A percentile compares a stretch with the other conserved stretches of the same genome.
Conservation (phyloP, 2,329 filamentous ascomycete species). For the Aspergillus tamarii region DNA sequence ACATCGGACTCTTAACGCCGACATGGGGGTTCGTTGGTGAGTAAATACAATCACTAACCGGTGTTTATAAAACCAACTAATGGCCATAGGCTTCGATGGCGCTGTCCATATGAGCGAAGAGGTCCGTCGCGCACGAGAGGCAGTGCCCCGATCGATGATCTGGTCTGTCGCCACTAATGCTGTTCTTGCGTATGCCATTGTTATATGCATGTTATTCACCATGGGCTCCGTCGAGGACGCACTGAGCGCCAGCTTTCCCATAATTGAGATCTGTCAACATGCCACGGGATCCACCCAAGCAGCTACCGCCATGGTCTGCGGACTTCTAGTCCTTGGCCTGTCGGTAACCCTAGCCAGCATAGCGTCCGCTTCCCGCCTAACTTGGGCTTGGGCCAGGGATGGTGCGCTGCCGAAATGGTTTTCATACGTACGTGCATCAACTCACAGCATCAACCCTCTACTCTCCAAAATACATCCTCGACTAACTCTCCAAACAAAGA, state of each 20-base stretch:
- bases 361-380: conserved; percentile 52
- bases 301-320: conserved; percentile 41
- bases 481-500: conserved; percentile 17
- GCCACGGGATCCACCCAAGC: conserved; percentile 45
- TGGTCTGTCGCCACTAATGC: conserved; percentile 50
- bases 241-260: conserved; percentile 38
- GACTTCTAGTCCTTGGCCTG: conserved; percentile 39
- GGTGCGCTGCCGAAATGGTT: conserved; percentile 45
- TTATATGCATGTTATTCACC: conserved; percentile 48
- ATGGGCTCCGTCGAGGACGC: conserved; percentile 45
- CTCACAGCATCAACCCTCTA: background rate
- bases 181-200: conserved; percentile 45
- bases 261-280: conserved; percentile 48
- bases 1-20: conserved; percentile 41
- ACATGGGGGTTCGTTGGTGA: conserved; percentile 29
- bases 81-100: conserved; percentile 47
- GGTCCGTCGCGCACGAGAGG: conserved; percentile 48
- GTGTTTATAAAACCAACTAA: background rate
- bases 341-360: conserved; percentile 46
- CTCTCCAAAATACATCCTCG: background rate
- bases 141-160: conserved; percentile 51
- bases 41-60: background rate
- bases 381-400: conserved; percentile 56
- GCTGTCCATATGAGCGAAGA: conserved; percentile 55
- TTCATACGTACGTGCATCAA: conserved; percentile 13